Percentiles rank a stretch among this genome's conserved stretches.
phyloP scores from a whole-genome alignment of 2,329 filamentous ascomycete genomes.

The Fusarium drepaniforme region DNA sequence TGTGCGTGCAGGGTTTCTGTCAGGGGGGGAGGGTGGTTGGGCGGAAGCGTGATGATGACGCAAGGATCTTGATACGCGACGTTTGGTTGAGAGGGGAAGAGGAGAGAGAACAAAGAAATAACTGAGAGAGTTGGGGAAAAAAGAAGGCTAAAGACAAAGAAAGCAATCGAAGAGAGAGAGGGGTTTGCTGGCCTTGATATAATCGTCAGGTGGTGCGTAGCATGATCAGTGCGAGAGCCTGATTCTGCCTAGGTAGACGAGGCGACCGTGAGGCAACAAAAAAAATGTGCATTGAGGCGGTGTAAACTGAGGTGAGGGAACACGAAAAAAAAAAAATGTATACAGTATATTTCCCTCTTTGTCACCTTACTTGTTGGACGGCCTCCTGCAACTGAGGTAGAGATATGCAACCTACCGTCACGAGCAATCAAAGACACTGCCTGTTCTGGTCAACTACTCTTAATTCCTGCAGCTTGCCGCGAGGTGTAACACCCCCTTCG shows the following conservation, averaged over 20 bases:
- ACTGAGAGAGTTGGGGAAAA: background rate
- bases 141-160: background rate
- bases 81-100: background rate
- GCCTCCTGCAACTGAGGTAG: background rate
- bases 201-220: constrained; percentile 36
- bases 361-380: constrained; percentile 5
- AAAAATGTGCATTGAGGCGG: constrained; percentile 24
- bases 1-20: background rate
- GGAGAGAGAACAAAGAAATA: background rate
- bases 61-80: background rate
- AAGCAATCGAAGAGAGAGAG: background rate
- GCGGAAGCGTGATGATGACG: background rate
- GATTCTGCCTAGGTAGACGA: constrained; percentile 28
- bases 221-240: constrained; percentile 19
- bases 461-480: background rate
- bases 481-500: background rate
- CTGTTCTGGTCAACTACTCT: background rate
- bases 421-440: background rate
- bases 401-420: background rate
- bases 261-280: constrained; percentile 16
- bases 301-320: constrained; percentile 23
- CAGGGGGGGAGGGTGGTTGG: background rate
- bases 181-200: constrained; percentile 25
- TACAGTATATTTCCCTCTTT: constrained; percentile 12
- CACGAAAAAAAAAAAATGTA: constrained; percentile 22